Base-by-base conservation (phyloP, 1,284 basidiomycete species). In the Chalciporus sp. region DNA sequence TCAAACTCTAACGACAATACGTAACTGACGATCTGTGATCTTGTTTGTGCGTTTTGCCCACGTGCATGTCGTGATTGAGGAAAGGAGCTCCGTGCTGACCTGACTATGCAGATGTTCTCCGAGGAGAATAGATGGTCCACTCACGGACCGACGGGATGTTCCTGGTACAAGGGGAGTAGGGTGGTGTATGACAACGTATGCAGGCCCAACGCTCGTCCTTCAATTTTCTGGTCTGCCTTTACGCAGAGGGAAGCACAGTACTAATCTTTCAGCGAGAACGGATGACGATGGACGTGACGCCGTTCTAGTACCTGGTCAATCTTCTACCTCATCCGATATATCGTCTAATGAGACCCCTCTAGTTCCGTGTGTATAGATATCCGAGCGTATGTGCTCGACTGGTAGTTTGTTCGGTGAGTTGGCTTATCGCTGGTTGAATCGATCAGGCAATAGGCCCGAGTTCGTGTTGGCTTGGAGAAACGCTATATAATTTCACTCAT, bases 61-160 rank as follows among this genome's bases (percentile, higher is more conserved):
- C 28, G 51, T 16, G 33, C 19, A 9, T 27, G 28, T 14, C 26
- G 27, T 33, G 27, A 45, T 47, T 49, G 7, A 80, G 79, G 76
- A 47, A 80, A 80, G 61, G 85, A 86, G 65, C 72, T 85, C 42
- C 76, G 72, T 26, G 81, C 83, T 7, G 75, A 86, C 52, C 82
- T 80, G 4, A 77, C 82, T 3, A 74, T 76, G 17, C 8, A 37
- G 35, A 7, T 11, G 17, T 87, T 86, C 66, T 76, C 77, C 35
- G 69, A 76, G 35, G 78, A 79, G 61, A 87, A 88, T 61, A 9
- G n/a, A n/a, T 17, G 10, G n/a, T n/a, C n/a, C 35, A 37, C n/a
- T 17, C n/a, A 37, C 9, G 3, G n/a, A 17, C 7, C 7, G n/a
- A 17, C 17, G 7, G 35, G 35, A 17, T 3, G n/a, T 37, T 37